These are phyloP conservation scores for Ophiosphaerella herpotricha DNA, from an alignment of 2,329 filamentous ascomycete genomes.

Conservation along the genomic window DNA sequence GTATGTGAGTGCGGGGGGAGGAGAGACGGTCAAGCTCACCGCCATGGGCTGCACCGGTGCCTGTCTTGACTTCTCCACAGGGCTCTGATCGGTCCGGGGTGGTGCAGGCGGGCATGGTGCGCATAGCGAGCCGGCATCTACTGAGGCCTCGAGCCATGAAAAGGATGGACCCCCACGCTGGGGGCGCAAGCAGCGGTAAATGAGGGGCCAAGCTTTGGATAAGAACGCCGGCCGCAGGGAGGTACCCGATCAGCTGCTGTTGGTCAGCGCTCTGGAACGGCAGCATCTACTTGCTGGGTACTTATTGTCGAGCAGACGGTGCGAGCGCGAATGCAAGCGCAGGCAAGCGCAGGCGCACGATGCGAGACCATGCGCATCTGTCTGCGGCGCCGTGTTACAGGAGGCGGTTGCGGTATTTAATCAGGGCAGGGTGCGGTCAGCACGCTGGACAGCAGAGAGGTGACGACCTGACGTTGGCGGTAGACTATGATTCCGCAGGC, in stretches of 20 bases:
- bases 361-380: neutral
- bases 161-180: no score
- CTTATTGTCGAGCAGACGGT: neutral
- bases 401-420: slow-evolving; percentile 25
- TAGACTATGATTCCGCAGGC: neutral
- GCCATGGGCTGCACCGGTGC: slow-evolving; percentile 8
- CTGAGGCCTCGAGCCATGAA: no score
- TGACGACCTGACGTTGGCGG: neutral
- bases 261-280: neutral
- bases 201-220: slow-evolving; percentile 12
- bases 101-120: no score
- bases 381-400: neutral
- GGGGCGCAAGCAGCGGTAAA: slow-evolving; percentile 20
- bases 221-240: slow-evolving; percentile 6
- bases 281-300: neutral
- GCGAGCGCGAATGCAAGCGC: neutral
- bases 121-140: slow-evolving; percentile 3
- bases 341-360: no score
- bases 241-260: neutral
- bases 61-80: neutral
- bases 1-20: slow-evolving; percentile 21
- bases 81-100: no score
- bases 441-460: neutral
- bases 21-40: slow-evolving; percentile 26
- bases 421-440: slow-evolving; percentile 4